Conservation (phyloP, 2,329 filamentous ascomycete species). For the Pseudocercospora macadamiae region DNA sequence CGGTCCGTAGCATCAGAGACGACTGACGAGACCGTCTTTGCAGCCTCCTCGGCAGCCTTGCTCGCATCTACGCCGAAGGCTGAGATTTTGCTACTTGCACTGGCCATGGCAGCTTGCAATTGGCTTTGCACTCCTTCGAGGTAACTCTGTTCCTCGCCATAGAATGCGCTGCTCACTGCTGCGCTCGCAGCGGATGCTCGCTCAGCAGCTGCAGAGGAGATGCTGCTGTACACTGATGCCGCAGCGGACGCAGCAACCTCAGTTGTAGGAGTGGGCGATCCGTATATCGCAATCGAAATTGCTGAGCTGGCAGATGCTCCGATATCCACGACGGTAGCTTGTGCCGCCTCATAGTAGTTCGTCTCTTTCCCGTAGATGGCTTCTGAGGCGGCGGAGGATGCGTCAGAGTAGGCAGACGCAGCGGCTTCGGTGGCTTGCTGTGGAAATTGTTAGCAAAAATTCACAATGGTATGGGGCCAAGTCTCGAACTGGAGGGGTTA, state of each 20-base stretch:
- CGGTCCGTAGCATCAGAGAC: slow-evolving; percentile 39
- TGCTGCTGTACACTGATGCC: slow-evolving; percentile 49
- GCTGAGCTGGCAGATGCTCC: slow-evolving; percentile 59
- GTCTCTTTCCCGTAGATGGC: slow-evolving; percentile 60
- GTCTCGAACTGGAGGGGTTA: neutral
- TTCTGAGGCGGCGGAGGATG: slow-evolving; percentile 39
- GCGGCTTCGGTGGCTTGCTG: slow-evolving; percentile 58
- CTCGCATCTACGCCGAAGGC: slow-evolving; percentile 42
- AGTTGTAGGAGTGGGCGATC: slow-evolving; percentile 53
- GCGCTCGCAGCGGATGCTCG: slow-evolving; percentile 51
- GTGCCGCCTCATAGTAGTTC: slow-evolving; percentile 57
- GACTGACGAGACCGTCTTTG: slow-evolving; percentile 41
- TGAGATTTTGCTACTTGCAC: slow-evolving; percentile 47
- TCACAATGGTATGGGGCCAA: no score
- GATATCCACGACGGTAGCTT: slow-evolving; percentile 56
- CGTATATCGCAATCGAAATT: slow-evolving; percentile 61
- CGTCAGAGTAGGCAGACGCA: slow-evolving; percentile 53
- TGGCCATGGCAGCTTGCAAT: slow-evolving; percentile 47
- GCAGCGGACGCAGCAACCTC: slow-evolving; percentile 51
- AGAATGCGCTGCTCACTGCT: slow-evolving; percentile 49
- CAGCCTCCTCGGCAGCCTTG: slow-evolving; percentile 35
- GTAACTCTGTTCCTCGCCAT: slow-evolving; percentile 56
- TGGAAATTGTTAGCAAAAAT: slow-evolving; percentile 12
- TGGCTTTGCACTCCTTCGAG: slow-evolving; percentile 49
- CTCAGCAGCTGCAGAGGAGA: slow-evolving; percentile 50